A percentile compares a stretch with the other conserved stretches of the same genome.
phyloP scores from a whole-genome alignment of 2,329 filamentous ascomycete species.

The Beauveria australis region DNA sequence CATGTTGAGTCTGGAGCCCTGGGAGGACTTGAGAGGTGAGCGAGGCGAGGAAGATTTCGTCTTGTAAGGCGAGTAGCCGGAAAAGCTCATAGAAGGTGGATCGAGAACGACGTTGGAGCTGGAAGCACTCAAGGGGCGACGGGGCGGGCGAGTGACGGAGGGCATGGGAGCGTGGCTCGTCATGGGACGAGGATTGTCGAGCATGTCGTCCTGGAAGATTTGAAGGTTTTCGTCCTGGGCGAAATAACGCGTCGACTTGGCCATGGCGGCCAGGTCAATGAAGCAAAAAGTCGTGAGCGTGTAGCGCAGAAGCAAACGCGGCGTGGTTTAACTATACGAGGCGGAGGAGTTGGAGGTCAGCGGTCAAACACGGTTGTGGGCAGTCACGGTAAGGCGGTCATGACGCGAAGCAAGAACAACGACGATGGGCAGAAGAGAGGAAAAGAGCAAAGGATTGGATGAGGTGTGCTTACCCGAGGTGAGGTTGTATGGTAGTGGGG shows the following conservation, averaged over 20 bases:
- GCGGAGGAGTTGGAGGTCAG: background rate
- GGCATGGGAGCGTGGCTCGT: constrained; percentile 51
- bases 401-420: background rate
- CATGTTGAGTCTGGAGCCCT: constrained; percentile 56
- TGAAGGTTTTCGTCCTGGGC: constrained; percentile 39
- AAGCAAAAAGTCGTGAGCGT: constrained; percentile 3
- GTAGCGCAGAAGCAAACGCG: constrained; percentile 1
- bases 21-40: constrained; percentile 46
- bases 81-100: constrained; percentile 44
- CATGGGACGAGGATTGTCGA: constrained; percentile 37
- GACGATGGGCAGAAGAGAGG: background rate
- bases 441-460: background rate
- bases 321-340: background rate
- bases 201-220: constrained; percentile 45
- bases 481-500: background rate
- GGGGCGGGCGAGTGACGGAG: constrained; percentile 36
- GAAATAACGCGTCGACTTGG: constrained; percentile 40
- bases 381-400: background rate
- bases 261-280: constrained; percentile 39
- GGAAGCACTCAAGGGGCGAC: constrained; percentile 40
- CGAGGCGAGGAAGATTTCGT: constrained; percentile 50
- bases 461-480: constrained; percentile 2
- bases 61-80: constrained; percentile 64
- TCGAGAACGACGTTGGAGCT: constrained; percentile 60
- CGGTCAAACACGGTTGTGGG: constrained; percentile 5